Percentiles rank a stretch among this genome's conserved stretches.
phyloP scores from a whole-genome alignment of 176 grass and related monocot species.

The Lolium multiflorum region DNA sequence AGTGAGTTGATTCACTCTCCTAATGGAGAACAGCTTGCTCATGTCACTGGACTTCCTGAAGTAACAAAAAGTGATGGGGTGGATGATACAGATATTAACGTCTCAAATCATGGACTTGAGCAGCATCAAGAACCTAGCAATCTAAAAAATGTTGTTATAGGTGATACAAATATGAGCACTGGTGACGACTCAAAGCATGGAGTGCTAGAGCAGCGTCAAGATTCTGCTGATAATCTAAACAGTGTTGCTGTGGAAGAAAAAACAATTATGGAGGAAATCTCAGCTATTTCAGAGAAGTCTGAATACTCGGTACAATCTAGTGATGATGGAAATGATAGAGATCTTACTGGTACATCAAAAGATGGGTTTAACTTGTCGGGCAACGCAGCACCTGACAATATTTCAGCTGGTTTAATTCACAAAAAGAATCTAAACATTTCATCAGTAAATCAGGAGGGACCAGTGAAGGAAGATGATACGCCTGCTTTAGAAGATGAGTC shows the following conservation, averaged over 20 bases:
- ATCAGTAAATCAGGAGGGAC: constrained; percentile 30
- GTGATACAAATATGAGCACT: constrained; percentile 36
- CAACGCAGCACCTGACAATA: constrained; percentile 11
- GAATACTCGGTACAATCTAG: constrained; percentile 27
- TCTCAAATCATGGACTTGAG: constrained; percentile 28
- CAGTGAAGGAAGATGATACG: constrained; percentile 33
- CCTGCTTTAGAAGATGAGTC: constrained; percentile 46
- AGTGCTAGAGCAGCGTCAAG: constrained; percentile 41
- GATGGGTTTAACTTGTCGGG: constrained; percentile 38
- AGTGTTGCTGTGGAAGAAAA: constrained; percentile 36
- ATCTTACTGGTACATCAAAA: constrained; percentile 31
- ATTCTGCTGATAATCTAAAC: constrained; percentile 39
- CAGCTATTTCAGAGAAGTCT: constrained; percentile 27
- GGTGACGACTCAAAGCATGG: constrained; percentile 36
- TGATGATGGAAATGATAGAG: constrained; percentile 35
- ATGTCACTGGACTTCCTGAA: constrained; percentile 43
- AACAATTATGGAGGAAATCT: constrained; percentile 18
- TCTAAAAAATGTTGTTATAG: constrained; percentile 30
- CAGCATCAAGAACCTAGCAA: constrained; percentile 36
- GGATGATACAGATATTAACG: constrained; percentile 33
- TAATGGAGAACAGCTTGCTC: constrained; percentile 46
- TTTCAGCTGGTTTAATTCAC: constrained; percentile 32
- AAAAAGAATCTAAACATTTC: constrained; percentile 31
- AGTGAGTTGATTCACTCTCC: constrained; percentile 42
- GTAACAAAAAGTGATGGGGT: constrained; percentile 46